Base-by-base conservation (phyloP, 129 eudicot species). In the Flaveria trinervia region DNA sequence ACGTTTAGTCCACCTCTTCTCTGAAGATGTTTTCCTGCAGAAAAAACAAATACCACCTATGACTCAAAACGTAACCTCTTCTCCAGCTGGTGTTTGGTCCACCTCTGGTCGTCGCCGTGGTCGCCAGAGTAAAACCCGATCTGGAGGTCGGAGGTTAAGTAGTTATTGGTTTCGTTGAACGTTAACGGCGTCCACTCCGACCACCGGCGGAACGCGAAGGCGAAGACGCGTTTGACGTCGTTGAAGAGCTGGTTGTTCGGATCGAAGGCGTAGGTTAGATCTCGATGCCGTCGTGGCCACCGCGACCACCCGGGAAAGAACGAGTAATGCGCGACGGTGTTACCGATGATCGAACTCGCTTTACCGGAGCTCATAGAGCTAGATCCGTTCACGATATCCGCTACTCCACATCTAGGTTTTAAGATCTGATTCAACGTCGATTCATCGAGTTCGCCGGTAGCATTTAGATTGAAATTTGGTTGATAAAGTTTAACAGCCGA, bases 361-460 rank as follows among this genome's bases (percentile, higher is more conserved):
- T 72, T 79, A 3, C 94, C 90, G 23, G 88, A 71, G 33, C 85
- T 82, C 97, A 89, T 89, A 0, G 88, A 67, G 25, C 74, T 85
- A 0, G 91, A 70, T 20, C 93, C 96, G 44, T 92, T 88, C 36
- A 89, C 85, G 25, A 88, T 60, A 68, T 91, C 97, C 13, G 97
- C 73, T 9, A 88, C 90, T 16, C 97, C 97, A 66, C 97, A 91
- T 65, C 97, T 76, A 0, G 97, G 97, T 36, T 65, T 72, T 2
- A 85, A 25, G 78, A 91, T 84, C 25, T 85, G 91, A 0, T 72
- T 60, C 17, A 88, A 43, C 13, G 97, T 91, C 2, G 73, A 13
- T 7, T 80, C 83, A 23, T 91, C 97, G 12, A 91, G 90, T n/a
- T 83, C 78, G 7, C 97, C 94, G 9, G 94, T 88, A 6, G 68